Conservation (phyloP, 257 asterid genomes). For the Solanum verrucosum region DNA sequence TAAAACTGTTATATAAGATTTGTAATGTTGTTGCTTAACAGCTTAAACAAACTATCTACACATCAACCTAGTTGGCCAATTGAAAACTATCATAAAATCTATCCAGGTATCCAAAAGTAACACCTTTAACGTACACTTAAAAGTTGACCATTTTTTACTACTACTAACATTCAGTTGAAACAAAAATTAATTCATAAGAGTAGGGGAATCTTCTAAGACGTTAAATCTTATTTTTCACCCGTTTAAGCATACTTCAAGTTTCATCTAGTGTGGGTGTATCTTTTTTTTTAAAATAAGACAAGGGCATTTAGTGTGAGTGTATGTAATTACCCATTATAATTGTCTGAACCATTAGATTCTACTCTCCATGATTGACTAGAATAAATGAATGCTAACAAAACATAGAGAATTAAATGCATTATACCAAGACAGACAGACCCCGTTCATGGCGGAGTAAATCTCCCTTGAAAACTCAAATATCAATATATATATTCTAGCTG, state of each 20-base stretch:
- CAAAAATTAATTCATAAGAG: background rate
- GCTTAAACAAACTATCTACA: background rate
- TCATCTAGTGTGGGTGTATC: background rate
- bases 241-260: background rate
- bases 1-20: background rate
- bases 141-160: background rate
- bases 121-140: background rate
- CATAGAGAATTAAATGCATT: background rate
- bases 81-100: background rate
- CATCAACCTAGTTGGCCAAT: background rate
- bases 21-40: background rate
- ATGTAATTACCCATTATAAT: background rate
- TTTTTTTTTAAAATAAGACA: background rate
- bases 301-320: background rate
- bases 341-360: background rate
- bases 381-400: background rate
- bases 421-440: background rate
- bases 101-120: background rate
- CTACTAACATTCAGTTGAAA: background rate
- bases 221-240: background rate
- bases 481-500: background rate
- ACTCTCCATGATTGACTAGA: background rate
- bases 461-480: background rate
- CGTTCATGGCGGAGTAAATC: background rate
- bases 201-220: background rate